Conservation (phyloP, 208 protist genomes). For the Leishmania amazonensis region DNA sequence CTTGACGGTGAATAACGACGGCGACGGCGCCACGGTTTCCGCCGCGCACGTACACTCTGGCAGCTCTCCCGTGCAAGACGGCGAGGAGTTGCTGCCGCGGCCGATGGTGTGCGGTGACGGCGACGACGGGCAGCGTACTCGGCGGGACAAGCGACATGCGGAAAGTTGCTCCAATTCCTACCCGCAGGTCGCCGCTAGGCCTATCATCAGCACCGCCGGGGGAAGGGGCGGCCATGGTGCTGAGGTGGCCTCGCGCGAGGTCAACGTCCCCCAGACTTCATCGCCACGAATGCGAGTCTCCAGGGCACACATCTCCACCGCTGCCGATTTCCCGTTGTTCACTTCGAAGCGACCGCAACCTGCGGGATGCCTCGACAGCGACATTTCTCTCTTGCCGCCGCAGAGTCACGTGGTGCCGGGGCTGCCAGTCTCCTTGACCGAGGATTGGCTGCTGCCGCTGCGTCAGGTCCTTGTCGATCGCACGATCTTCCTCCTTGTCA, state of each 20-base stretch:
- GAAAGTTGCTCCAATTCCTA: not conserved
- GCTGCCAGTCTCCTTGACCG: not conserved
- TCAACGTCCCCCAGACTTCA: not conserved
- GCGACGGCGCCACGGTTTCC: not conserved
- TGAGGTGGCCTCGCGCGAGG: not conserved
- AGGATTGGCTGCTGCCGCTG: conserved; percentile 28
- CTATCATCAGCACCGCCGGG: not conserved
- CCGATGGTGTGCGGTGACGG: not conserved
- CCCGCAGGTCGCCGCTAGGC: not conserved
- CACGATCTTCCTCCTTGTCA: conserved; percentile 24
- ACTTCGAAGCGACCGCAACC: not conserved
- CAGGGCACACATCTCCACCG: too few relatives aligned
- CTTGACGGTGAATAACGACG: not conserved
- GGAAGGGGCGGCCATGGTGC: not conserved
- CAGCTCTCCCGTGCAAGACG: not conserved
- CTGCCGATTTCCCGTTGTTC: not conserved
- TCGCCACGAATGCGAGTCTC: not conserved
- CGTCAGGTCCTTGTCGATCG: conserved; percentile 30
- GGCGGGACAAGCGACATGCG: not conserved
- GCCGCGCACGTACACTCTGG: not conserved
- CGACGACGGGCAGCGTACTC: not conserved
- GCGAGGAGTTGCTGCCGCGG: not conserved
- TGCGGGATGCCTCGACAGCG: not conserved
- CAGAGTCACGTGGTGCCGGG: not conserved
- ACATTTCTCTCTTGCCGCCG: not conserved